Conservation (phyloP, 2,329 filamentous ascomycete genomes). For the Exophiala sp. region DNA sequence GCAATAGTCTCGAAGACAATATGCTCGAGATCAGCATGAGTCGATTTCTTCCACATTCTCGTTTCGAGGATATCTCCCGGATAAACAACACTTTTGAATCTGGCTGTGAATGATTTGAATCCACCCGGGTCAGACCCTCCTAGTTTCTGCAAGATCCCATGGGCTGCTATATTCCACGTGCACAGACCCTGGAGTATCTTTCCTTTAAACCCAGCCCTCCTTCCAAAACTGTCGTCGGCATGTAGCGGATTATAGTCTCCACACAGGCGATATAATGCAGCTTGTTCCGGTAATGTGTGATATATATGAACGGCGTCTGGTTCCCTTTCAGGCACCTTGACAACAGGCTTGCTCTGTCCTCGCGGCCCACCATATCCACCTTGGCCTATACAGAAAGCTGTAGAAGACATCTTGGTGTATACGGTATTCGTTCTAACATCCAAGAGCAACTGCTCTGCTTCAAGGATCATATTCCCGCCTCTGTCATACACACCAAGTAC, state of each 20-base stretch:
- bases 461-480: slow-evolving; percentile 42
- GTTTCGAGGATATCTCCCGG: slow-evolving; percentile 62
- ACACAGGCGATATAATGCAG: slow-evolving; percentile 34
- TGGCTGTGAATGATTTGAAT: slow-evolving; percentile 44
- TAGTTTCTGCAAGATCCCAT: slow-evolving; percentile 41
- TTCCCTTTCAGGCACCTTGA: slow-evolving; percentile 33
- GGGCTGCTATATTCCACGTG: slow-evolving; percentile 49
- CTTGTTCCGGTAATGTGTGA: slow-evolving; percentile 1
- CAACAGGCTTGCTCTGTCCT: slow-evolving; percentile 36
- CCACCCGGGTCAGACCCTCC: slow-evolving; percentile 41
- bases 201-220: slow-evolving; percentile 45
- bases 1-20: no score
- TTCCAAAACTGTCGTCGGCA: slow-evolving; percentile 43
- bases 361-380: slow-evolving; percentile 45
- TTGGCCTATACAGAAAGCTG: slow-evolving; percentile 45
- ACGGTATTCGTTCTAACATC: slow-evolving; percentile 39
- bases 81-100: slow-evolving; percentile 48
- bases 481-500: slow-evolving; percentile 49
- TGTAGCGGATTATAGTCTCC: slow-evolving; percentile 52
- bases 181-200: slow-evolving; percentile 47
- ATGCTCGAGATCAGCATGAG: no score
- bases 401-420: slow-evolving; percentile 41
- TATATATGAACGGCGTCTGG: not conserved
- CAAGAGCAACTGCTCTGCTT: slow-evolving; percentile 40
- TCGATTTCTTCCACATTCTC: slow-evolving; percentile 58